phyloP scores from a whole-genome alignment of 176 grass and related monocot species.

The Hsuehochloa calcarea region DNA sequence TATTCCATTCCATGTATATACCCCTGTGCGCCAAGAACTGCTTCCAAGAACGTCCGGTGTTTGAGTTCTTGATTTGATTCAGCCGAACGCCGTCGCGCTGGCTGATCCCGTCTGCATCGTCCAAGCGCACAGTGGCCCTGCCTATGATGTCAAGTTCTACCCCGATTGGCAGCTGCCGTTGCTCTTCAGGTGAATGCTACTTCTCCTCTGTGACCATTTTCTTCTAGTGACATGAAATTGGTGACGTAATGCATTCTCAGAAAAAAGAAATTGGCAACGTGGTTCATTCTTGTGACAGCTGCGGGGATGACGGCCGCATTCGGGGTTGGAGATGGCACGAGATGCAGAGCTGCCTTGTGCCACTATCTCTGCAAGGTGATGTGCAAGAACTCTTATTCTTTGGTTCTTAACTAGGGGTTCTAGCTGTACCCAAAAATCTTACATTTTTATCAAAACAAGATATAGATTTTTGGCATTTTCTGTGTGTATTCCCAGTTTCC shows the following conservation, averaged over 20 bases:
- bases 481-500: neutral
- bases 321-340: slow-evolving; percentile 80
- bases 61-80: slow-evolving; percentile 1
- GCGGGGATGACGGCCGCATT: slow-evolving; percentile 78
- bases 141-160: slow-evolving; percentile 79
- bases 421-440: neutral
- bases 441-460: neutral
- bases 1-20: neutral
- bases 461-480: neutral
- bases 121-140: slow-evolving; percentile 72
- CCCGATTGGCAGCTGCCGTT: slow-evolving; percentile 46
- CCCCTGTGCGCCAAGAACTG: neutral
- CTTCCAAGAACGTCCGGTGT: neutral
- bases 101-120: slow-evolving; percentile 60
- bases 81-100: neutral
- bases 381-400: neutral
- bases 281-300: slow-evolving; percentile 36
- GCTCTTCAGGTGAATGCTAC: slow-evolving; percentile 66
- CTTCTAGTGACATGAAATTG: neutral
- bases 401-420: neutral
- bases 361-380: slow-evolving; percentile 49
- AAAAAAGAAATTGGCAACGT: neutral
- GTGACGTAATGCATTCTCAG: neutral
- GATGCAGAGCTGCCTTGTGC: slow-evolving; percentile 56
- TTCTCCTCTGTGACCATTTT: neutral